Percentiles rank a stretch among this genome's conserved stretches.
These are phyloP conservation scores for Fusarium sp. DNA, from an alignment of 2,329 filamentous ascomycete species.

Conservation along the genomic window DNA sequence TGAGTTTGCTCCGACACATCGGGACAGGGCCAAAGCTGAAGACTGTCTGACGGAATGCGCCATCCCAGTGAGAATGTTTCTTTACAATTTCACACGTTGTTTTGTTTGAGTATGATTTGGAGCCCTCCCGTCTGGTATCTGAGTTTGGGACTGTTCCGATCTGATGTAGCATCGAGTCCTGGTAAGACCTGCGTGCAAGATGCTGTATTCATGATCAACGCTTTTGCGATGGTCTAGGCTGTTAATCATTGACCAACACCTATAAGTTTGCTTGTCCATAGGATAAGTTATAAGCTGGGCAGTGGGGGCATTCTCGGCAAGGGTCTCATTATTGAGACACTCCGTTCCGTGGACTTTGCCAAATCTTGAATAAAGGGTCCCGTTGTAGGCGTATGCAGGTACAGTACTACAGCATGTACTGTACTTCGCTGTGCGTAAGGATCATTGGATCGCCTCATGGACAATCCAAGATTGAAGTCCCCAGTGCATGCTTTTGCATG, in stretches of 20 bases:
- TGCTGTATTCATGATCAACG: slow-evolving; percentile 3
- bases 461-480: slow-evolving; percentile 2
- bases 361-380: slow-evolving; percentile 20
- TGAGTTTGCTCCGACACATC: neutral
- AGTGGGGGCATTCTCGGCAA: neutral
- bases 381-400: slow-evolving; percentile 17
- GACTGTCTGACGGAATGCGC: neutral
- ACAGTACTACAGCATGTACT: slow-evolving; percentile 2
- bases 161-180: neutral
- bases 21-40: slow-evolving; percentile 10
- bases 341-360: slow-evolving; percentile 9
- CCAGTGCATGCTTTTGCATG: neutral
- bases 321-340: neutral
- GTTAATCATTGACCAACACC: neutral
- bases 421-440: neutral
- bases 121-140: neutral
- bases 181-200: neutral
- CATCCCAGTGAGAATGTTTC: neutral
- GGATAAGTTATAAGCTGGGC: slow-evolving; percentile 1
- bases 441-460: neutral
- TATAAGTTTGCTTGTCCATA: neutral
- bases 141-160: neutral
- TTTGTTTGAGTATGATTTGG: neutral
- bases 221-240: neutral
- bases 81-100: neutral